Evolutionary conservation across 805 yeast genomes (phyloP).

Genomic region (Komagataella pseudopastoris): DNA sequence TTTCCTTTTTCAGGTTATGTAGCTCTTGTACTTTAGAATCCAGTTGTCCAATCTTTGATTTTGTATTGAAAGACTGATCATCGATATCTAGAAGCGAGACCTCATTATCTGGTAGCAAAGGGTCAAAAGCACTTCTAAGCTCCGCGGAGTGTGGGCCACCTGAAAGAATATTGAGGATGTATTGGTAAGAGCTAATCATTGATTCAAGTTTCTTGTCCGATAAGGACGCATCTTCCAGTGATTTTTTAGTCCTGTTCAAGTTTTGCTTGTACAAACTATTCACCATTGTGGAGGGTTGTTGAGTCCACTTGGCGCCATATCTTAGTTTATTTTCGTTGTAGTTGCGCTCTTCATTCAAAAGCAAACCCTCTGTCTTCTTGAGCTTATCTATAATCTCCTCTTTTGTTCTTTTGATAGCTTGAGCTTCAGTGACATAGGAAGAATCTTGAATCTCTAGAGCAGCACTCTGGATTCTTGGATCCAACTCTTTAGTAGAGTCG

Average conservation of each 20-base stretch:
- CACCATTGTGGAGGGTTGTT: conserved; percentile 9
- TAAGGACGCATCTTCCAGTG: conserved; percentile 45
- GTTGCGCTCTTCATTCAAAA: conserved; percentile 21
- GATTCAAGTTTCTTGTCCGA: conserved; percentile 43
- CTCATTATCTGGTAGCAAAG: conserved; percentile 10
- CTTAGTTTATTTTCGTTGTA: conserved; percentile 18
- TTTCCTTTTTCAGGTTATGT: conserved; percentile 48
- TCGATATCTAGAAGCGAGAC: conserved; percentile 55
- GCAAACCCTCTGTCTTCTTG: conserved; percentile 19
- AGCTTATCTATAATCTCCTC: conserved; percentile 22
- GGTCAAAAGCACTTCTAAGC: conserved; percentile 19
- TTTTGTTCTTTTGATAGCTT: conserved; percentile 17
- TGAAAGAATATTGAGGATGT: conserved; percentile 28
- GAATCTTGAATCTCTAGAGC: conserved; percentile 17
- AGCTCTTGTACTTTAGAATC: conserved; percentile 50
- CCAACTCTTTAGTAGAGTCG: conserved; percentile 17
- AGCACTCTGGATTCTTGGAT: conserved; percentile 24
- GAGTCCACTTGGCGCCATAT: conserved; percentile 22
- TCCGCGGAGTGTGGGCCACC: conserved; percentile 28
- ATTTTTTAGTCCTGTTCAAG: conserved; percentile 39
- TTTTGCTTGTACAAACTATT: conserved; percentile 29
- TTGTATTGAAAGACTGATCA: conserved; percentile 23
- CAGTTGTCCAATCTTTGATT: conserved; percentile 28
- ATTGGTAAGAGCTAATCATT: conserved; percentile 26
- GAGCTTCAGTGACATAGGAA: conserved; percentile 12